These are phyloP conservation scores for Leccinum sublutescens DNA, from an alignment of 768 basidiomycete species.

Conservation along the genomic window DNA sequence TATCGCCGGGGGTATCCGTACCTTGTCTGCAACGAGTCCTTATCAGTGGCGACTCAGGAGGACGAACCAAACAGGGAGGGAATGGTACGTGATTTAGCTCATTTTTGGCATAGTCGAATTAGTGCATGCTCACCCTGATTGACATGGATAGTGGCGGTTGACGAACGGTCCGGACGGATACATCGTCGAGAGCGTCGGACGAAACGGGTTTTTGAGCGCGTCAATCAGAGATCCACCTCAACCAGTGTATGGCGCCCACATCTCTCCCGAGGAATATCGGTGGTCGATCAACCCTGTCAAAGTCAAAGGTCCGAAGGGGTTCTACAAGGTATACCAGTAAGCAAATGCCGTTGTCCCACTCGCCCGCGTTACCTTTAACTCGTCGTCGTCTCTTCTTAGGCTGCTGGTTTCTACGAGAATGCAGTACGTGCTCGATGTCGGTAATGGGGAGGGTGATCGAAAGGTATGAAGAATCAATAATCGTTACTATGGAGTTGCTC, in stretches of 20 bases:
- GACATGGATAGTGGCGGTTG: constrained; percentile 1
- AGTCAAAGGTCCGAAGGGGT: background rate
- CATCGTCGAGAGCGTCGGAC: background rate
- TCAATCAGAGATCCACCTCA: background rate
- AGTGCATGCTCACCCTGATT: background rate
- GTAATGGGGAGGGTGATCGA: background rate
- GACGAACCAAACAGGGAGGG: background rate
- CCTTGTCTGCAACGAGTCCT: background rate
- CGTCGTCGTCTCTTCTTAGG: background rate
- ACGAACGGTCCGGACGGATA: background rate
- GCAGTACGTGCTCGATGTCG: constrained; percentile 2
- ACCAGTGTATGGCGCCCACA: background rate
- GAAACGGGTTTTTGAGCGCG: background rate
- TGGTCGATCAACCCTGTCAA: constrained; percentile 5
- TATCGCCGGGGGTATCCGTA: constrained; percentile 1
- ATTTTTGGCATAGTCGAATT: background rate
- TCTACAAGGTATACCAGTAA: background rate
- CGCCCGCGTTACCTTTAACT: background rate
- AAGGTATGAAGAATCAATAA: background rate
- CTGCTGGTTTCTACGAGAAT: background rate
- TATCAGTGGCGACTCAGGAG: background rate
- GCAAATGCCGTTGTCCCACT: background rate
- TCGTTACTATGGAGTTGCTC: background rate
- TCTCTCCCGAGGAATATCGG: background rate
- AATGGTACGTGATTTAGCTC: background rate